Base-by-base conservation (phyloP, 192 early-diverging fungal genomes). In the Linnemannia exigua region DNA sequence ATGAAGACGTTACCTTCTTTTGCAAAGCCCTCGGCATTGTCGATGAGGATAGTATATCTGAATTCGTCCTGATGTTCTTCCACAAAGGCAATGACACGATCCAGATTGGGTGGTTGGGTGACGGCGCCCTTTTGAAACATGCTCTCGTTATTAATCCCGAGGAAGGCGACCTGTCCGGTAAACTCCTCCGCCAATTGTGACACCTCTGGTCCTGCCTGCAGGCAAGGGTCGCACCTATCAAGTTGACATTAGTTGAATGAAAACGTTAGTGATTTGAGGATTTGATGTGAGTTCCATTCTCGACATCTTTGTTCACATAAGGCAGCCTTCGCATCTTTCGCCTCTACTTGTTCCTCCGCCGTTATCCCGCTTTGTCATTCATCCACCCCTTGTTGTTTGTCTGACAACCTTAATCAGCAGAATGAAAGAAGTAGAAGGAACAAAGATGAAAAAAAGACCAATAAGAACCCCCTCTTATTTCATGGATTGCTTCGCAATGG, bases 111-210 rank as follows among this genome's bases (percentile, higher is more conserved):
- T 50, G 84, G 84, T 80, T 80, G 79, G 44, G 74, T 80, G 12
- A 63, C 33, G 37, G 70, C 44, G 12, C 25, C 58, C 28, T 63
- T 63, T 31, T 63, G 58, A 36, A 86, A 86, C 38, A 86, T 79
- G 46, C 84, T 86, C 36, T 86, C 84, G 48, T 86, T 86, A 48
- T 86, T 86, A 36, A 86, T 79, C 35, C 84, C 84, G 19, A 86
- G 73, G 36, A 86, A 79, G 17, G 78, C 84, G 5, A 79, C 70
- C 37, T 41, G 67, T 35, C 84, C 78, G 47, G 84, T 68, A 31
- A 73, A 86, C 33, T 86, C 84, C 11, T 86, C 84, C 37, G 84
- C 77, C 84, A 86, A 37, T 35, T 86, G 74, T 19, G 84, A 86
- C 11, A 86, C 78, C 46, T 77, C 84, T 47, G 84, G 84, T 51